Evolutionary conservation across 2,329 filamentous ascomycete species (phyloP), one percentile per base, ranked within the genome.

Genomic region (Bretziella fagacearum): DNA sequence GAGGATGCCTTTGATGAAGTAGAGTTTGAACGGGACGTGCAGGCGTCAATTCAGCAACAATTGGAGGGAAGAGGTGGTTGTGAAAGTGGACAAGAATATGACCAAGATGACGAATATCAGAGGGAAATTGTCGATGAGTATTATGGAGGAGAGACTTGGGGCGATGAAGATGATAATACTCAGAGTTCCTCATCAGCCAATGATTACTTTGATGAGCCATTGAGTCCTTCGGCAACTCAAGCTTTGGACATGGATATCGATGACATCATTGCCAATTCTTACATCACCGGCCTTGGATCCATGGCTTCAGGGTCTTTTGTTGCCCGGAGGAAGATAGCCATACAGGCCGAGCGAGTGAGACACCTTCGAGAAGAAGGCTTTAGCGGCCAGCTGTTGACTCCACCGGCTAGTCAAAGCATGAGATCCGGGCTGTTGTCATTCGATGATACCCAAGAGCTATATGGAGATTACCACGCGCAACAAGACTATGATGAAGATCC

Each of bases 201-300:
- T 30, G 27, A 33, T 13, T 41, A 18, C 13, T 25, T 41, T 13
- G 37, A 41, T 22, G 37, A 41, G 15, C 37, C 37, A 13, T 25
- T 41, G 13, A 41, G 37, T 15, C 46, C 46, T 10, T 48, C 46
- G 22, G 39, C 29, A n/a, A 48, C 46, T 6, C 39, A 48, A 18
- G 39, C 46, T 6, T 18, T 48, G 15, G 46, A 48, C 4, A 48
- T 48, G 46, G 46, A 48, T 27, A 43, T 48, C 22, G 46, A 48
- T 23, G 46, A 48, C 15, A 35, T 48, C n/a, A 48, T 48, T 36
- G 39, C 46, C 6, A 20, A 36, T 7, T 35, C 39, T 10, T 47
- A 47, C 23, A 25, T 37, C n/a, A 41, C 36, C 18, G 25, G 44
- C 3, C n/a, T 37, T 11, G 15, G 20, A 11, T 29, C 35, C 10